Evolutionary conservation across 2,329 filamentous ascomycete species (phyloP), one percentile per base, ranked within the genome.

Genomic region (Hysterium pulicare): DNA sequence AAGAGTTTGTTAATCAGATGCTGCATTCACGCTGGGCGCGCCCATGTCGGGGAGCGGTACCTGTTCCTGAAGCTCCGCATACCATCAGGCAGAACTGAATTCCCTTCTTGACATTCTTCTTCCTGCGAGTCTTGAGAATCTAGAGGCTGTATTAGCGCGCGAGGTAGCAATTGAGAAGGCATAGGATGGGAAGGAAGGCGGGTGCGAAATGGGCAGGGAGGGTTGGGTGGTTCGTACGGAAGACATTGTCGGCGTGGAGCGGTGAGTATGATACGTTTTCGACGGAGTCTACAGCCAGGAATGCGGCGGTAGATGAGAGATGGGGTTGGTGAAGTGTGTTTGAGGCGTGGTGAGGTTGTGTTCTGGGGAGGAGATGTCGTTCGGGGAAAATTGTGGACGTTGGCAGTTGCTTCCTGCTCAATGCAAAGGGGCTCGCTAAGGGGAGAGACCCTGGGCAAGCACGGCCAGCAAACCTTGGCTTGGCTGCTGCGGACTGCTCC

Each of bases 31-130:
- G n/a, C 9, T 21, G 20, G 30, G 31, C 3, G n/a, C 17, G 24
- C 21, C 24, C 13, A 19, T 31, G 39, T 19, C 33, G 38, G 26
- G 17, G 33, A 28, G 11, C 75, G 80, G 65, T 83, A 95, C 90
- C 93, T 73, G 93, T 97, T 72, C 93, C 93, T 61, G 91, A 97
- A 69, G 93, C 93, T 77, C 93, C 93, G 70, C 93, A 97, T 66
- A 98, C 93, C 93, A 98, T 98, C 82, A 98, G 75, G 73, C 90
- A 97, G 79, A 98, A 98, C 80, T 98, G 93, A 68, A 98, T 97
- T 69, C 93, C 93, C 83, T 96, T 96, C 87, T 96, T 96, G 77
- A 98, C 91, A 82, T 98, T 97, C 87, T 98, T 98, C 91, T 98
- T 98, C 75, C 89, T 86, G 76, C 93, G 90, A 71, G 96, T 90